Base-by-base conservation (phyloP, 164 flowering plant genomes). In the Houttuynia cordata region DNA sequence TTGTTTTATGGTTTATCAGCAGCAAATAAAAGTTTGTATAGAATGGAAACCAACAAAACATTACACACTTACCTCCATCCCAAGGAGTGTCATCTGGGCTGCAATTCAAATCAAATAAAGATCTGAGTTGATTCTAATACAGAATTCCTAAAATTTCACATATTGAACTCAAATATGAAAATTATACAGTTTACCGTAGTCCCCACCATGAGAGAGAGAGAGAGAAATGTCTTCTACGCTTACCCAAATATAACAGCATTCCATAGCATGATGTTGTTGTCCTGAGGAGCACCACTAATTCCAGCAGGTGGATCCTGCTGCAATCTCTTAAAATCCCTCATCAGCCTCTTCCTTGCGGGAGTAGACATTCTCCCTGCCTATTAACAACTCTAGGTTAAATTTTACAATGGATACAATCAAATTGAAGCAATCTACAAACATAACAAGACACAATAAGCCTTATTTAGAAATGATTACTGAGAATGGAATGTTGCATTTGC, bases 11-110 rank as follows among this genome's bases (percentile, higher is more conserved):
- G 6, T 30, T 6, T 30, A 30, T 2, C 37, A 30, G 37, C 37
- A 30, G 6, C 23, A 19, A 53, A 20, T 18, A 23, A 53, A n/a
- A n/a, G n/a, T n/a, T n/a, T 53, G 22, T 23, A 45, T 10, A 23
- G 10, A 17, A 37, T 5, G 8, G 21, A 18, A 57, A 30, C 19
- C 59, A 30, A 39, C 17, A 37, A 21, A 24, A n/a, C 53, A 57
- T 34, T 39, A 49, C 17, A 45, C 49, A 73, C 83, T 79, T 70
- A 89, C 97, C 97, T 79, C 97, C 96, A 76, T 89, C 97, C 97
- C 97, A 89, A 22, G 97, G 90, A 62, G 94, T 89, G 71, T 89
- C 97, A 83, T 87, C 97, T 57, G 97, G 97, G 53, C 97, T 89
- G 90, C 94, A 86, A 74, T 56, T 49, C 37, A 76, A 75, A 66